Conservation (phyloP, 352 stramenopile species). For the Globisporangium megalacanthum region DNA sequence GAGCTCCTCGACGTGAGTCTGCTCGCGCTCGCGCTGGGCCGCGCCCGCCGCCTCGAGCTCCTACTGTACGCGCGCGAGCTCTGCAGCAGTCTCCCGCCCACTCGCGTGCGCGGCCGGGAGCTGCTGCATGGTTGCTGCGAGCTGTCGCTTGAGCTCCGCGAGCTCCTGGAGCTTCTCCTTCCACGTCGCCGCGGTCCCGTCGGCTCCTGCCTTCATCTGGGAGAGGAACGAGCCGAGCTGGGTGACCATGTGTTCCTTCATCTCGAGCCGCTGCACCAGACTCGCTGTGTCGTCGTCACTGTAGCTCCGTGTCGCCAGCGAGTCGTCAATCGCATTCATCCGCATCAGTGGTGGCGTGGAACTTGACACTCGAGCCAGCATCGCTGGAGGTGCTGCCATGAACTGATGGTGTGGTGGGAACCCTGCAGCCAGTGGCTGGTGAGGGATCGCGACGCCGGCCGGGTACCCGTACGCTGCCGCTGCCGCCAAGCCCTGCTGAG, state of each 20-base stretch:
- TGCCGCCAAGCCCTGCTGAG: conserved; percentile 27
- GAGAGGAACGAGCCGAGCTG: conserved; percentile 64
- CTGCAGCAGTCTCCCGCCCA: conserved; percentile 23
- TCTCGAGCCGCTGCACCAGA: conserved; percentile 31
- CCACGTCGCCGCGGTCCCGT: conserved; percentile 48
- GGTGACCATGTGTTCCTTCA: conserved; percentile 59
- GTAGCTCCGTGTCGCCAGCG: neutral
- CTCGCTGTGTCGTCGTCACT: conserved; percentile 13
- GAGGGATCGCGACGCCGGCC: neutral
- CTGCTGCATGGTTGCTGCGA: conserved; percentile 27
- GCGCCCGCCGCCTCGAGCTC: conserved; percentile 28
- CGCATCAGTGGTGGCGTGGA: neutral
- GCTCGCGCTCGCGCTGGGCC: conserved; percentile 24
- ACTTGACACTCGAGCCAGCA: conserved; percentile 10
- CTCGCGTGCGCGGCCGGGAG: conserved; percentile 28
- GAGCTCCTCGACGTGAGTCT: conserved; percentile 41
- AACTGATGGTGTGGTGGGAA: conserved; percentile 12
- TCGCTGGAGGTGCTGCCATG: neutral
- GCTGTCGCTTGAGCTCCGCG: conserved; percentile 36
- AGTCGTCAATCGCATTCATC: neutral
- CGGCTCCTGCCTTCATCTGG: conserved; percentile 69
- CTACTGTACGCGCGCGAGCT: conserved; percentile 30
- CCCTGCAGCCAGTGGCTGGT: conserved; percentile 12
- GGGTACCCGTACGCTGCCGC: conserved; percentile 28
- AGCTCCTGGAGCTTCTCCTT: conserved; percentile 59